A percentile compares a stretch with the other conserved stretches of the same genome.
These are phyloP conservation scores for Pyrenophora tritici-repentis DNA, from an alignment of 2,329 filamentous ascomycete genomes.

Conservation along the genomic window DNA sequence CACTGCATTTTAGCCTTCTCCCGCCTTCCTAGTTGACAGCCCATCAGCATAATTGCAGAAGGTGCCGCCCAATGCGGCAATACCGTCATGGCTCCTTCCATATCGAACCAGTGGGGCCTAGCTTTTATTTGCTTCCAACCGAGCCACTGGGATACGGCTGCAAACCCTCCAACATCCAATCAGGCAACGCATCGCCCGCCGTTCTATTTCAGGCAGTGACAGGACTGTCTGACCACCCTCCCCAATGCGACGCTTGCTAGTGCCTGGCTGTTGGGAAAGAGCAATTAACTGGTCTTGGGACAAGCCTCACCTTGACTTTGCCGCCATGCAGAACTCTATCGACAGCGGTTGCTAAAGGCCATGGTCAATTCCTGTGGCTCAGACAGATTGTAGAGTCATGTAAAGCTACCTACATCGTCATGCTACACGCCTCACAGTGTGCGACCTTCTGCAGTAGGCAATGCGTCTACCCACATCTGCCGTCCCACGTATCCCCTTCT, in stretches of 20 bases:
- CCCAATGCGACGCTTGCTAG: constrained; percentile 4
- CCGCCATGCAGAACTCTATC: neutral
- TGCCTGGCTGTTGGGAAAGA: constrained; percentile 12
- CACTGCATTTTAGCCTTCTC: constrained; percentile 5
- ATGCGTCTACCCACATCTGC: constrained; percentile 8
- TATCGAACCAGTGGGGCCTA: constrained; percentile 31
- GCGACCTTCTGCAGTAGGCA: constrained; percentile 9
- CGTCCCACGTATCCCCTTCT: constrained; percentile 10
- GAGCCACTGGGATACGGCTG: constrained; percentile 32
- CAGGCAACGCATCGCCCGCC: constrained; percentile 19
- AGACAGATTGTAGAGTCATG: no score
- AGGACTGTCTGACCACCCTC: neutral
- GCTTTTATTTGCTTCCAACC: constrained; percentile 32
- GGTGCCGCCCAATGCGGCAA: constrained; percentile 18
- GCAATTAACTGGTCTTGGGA: constrained; percentile 6
- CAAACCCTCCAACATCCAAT: constrained; percentile 20
- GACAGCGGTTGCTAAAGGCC: neutral
- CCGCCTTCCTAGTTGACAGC: constrained; percentile 20
- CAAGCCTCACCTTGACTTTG: constrained; percentile 11
- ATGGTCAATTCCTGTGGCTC: neutral
- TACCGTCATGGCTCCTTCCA: constrained; percentile 17
- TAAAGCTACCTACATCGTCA: no score
- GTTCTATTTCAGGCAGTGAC: constrained; percentile 22
- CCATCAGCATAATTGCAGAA: constrained; percentile 21
- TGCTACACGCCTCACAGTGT: neutral